phyloP scores from a whole-genome alignment of 768 basidiomycete genomes.

The Collybia sordida region DNA sequence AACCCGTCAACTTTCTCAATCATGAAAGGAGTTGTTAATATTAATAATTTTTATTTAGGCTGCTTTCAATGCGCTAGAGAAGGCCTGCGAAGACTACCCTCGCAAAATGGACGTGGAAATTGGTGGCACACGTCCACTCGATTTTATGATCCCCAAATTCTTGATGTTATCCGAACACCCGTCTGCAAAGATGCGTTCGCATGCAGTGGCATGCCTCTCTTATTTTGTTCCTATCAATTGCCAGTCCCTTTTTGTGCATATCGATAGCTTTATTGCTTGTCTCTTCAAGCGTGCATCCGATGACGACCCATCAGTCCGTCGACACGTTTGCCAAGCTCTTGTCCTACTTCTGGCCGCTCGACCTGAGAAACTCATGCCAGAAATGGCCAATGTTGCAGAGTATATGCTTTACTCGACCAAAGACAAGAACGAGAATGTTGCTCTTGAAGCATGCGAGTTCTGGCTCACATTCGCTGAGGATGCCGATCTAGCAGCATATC shows the following conservation, averaged over 20 bases:
- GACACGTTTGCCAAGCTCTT: conserved; percentile 94
- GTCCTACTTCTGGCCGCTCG: conserved; percentile 90
- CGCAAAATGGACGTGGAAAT: conserved; percentile 94
- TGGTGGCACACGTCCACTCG: conserved; percentile 88
- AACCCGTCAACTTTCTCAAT: conserved; percentile 7
- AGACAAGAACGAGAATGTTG: conserved; percentile 95
- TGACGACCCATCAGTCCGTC: conserved; percentile 89
- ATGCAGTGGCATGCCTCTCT: conserved; percentile 91
- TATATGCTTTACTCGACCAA: conserved; percentile 99
- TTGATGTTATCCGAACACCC: conserved; percentile 84
- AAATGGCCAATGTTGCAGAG: conserved; percentile 92
- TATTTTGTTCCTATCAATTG: conserved; percentile 88
- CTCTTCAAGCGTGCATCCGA: conserved; percentile 96
- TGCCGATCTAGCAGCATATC: conserved; percentile 76
- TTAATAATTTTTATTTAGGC: conserved; percentile 47
- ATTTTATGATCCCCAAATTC: conserved; percentile 97
- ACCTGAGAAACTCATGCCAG: conserved; percentile 95
- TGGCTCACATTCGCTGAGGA: conserved; percentile 99
- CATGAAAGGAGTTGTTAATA: conserved; percentile 3
- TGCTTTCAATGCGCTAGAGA: conserved; percentile 91
- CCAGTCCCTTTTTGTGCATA: conserved; percentile 85
- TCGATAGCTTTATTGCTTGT: conserved; percentile 90
- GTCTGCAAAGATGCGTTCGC: conserved; percentile 85
- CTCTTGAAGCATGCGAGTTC: conserved; percentile 98
- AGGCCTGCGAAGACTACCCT: conserved; percentile 96